Base-by-base conservation (phyloP, 208 protist species). In the Herpetomonas samuelpessoai region DNA sequence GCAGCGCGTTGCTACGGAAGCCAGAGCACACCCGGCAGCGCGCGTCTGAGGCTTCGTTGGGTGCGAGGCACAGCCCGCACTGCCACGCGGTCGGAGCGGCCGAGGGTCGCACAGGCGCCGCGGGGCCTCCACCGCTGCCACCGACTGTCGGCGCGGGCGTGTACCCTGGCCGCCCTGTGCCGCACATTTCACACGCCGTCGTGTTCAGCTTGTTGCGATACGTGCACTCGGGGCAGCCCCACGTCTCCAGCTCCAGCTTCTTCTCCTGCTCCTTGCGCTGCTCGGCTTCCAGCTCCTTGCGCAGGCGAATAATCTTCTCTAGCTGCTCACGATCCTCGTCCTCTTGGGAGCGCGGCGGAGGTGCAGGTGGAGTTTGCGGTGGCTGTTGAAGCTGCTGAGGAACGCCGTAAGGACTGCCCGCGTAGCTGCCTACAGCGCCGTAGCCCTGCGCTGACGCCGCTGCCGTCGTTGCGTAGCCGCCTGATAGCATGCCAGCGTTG, bases 301-400 rank as follows among this genome's bases (percentile, higher is more conserved):
- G 83, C 59, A 93, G 74, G 14, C 83, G 80, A 59, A 88, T 84
- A 50, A 93, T 93, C 47, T 88, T 85, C 59, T 91, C 87, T 53
- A 93, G 61, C 59, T 93, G 87, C 51, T 60, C 73, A 10, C 65
- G 49, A 65, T 93, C 87, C 31, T 91, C 82, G 46, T 93, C 83
- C 53, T 93, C 86, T 27, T 52, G 27, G 4, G 56, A 68, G 14
- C 22, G 54, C 18, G 44, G 39, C 6, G 55, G 52, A 7, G 45
- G 10, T 26, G 38, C 7, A 25, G 50, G 41, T 3, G 52, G 25
- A 30, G 3, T 38, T 16, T 28, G n/a, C 50, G 48, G 31, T 29
- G 48, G 55, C 26, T 55, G 39, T 31, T 46, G 56, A 25, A 39
- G 45, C 4, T 46, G 18, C 27, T n/a, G n/a, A n/a, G n/a, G n/a